A percentile compares a stretch with the other conserved stretches of the same genome.
These are phyloP conservation scores for Paracamarosporium sp. DNA, from an alignment of 2,329 filamentous ascomycete genomes.

Conservation along the genomic window DNA sequence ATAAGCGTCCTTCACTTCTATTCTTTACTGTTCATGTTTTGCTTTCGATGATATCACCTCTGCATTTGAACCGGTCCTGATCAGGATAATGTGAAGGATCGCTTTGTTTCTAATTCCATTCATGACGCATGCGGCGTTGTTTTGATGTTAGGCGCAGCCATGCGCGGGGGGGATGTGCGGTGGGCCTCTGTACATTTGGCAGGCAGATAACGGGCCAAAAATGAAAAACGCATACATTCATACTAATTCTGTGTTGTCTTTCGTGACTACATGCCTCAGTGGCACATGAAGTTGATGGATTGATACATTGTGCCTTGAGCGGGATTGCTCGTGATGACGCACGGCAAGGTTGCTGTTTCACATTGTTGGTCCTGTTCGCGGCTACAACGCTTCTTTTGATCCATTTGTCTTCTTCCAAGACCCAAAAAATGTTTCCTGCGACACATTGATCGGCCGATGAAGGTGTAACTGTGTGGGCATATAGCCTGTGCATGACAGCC, in stretches of 20 bases:
- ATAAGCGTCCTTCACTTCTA: constrained; percentile 28
- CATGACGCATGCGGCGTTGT: constrained; percentile 5
- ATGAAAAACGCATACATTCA: constrained; percentile 4
- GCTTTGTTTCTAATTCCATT: constrained; percentile 8
- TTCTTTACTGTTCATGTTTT: constrained; percentile 5
- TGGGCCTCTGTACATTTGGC: constrained; percentile 7
- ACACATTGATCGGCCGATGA: neutral
- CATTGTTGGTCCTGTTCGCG: neutral
- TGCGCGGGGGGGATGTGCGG: neutral
- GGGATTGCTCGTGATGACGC: too few relatives aligned
- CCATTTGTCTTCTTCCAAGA: neutral
- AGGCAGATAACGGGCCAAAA: neutral
- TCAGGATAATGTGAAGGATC: constrained; percentile 9
- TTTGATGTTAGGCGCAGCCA: neutral
- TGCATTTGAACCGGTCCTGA: neutral
- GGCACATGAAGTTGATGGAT: too few relatives aligned
- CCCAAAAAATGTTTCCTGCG: neutral
- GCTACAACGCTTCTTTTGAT: neutral
- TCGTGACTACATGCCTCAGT: too few relatives aligned
- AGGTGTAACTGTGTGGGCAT: neutral
- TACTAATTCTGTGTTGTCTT: neutral
- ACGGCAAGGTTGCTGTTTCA: neutral
- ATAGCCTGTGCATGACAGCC: neutral
- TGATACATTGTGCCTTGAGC: too few relatives aligned
- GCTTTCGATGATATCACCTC: constrained; percentile 10